Percentiles rank a stretch among this genome's conserved stretches.
phyloP scores from a whole-genome alignment of 495 filamentous ascomycete genomes.

The Aspergillus ostianus region DNA sequence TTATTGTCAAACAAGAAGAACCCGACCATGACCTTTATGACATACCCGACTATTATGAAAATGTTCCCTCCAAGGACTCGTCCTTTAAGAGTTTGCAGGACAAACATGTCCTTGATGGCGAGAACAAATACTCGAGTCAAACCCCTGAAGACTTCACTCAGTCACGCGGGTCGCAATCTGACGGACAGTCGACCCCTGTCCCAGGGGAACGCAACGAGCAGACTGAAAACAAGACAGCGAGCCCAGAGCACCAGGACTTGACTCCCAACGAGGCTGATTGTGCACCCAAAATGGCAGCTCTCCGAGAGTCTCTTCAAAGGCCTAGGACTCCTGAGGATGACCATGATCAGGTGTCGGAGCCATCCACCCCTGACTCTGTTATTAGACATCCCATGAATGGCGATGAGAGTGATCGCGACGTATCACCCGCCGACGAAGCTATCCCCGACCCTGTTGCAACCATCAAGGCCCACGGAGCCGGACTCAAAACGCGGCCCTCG shows the following conservation, averaged over 20 bases:
- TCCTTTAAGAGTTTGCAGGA: conserved; percentile 43
- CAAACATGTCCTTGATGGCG: conserved; percentile 39
- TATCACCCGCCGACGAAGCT: conserved; percentile 35
- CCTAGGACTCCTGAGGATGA: conserved; percentile 64
- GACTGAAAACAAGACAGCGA: background rate
- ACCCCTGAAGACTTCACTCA: conserved; percentile 26
- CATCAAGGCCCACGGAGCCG: conserved; percentile 82
- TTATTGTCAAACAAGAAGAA: conserved; percentile 67
- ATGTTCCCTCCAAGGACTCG: conserved; percentile 47
- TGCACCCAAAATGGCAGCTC: conserved; percentile 45
- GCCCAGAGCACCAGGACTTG: background rate
- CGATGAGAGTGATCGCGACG: conserved; percentile 28
- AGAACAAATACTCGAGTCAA: conserved; percentile 52
- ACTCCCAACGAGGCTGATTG: conserved; percentile 19
- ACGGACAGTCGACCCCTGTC: conserved; percentile 15
- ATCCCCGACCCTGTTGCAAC: conserved; percentile 86
- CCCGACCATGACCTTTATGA: conserved; percentile 65
- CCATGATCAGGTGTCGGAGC: conserved; percentile 52
- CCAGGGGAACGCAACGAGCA: conserved; percentile 7
- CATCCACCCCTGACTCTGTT: conserved; percentile 89
- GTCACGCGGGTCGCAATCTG: conserved; percentile 10
- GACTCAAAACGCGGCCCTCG: conserved; percentile 87
- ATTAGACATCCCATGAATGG: conserved; percentile 69
- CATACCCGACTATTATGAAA: conserved; percentile 57
- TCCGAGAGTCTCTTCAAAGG: conserved; percentile 52